Evolutionary conservation across 2,329 filamentous ascomycete genomes (phyloP), one percentile per base, ranked within the genome.

Genomic region (Xylaria arbuscula): DNA sequence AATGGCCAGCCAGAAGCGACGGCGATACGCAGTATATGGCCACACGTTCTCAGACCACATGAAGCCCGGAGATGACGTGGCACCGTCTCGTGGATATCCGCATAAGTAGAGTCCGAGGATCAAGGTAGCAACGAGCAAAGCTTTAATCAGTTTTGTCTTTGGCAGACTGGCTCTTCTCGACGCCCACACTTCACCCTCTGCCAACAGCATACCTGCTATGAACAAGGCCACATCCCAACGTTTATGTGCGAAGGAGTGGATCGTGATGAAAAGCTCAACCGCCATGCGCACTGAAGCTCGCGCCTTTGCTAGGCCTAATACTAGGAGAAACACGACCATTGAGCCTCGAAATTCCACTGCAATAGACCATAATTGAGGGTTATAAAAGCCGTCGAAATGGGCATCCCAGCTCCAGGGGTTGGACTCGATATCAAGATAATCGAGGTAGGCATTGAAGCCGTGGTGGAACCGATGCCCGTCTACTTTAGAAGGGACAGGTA

Each of bases 331-430:
- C 13, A 79, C 71, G 24, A 78, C 72, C 72, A 80, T 78, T 15
- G 77, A 79, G 19, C 77, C 76, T 11, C 78, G 73, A 58, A 79
- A 79, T 60, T 80, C 78, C 11, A 79, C 77, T 6, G 77, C 75
- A 34, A 79, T 79, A 10, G 78, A 79, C 77, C 78, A 80, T 24
- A 80, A 66, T 53, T 79, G 77, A 1, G 75, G 74, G 36, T 79
- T 78, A 63, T 79, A 79, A 61, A 76, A 78, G 19, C 76, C 75
- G 36, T 70, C 72, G 56, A 74, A 76, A 36, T 74, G 68, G 17
- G 72, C 66, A n/a, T 70, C 47, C 76, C 76, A 77, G 48, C 71
- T 70, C 76, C 75, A 77, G 4, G 75, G 75, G 56, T 77, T 77
- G 1, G 74, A 76, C 58, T 77, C 76, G 19, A 71, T 70, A 57